Base-by-base conservation (phyloP, 768 basidiomycete species). In the Brasilioporus rufonigricans region DNA sequence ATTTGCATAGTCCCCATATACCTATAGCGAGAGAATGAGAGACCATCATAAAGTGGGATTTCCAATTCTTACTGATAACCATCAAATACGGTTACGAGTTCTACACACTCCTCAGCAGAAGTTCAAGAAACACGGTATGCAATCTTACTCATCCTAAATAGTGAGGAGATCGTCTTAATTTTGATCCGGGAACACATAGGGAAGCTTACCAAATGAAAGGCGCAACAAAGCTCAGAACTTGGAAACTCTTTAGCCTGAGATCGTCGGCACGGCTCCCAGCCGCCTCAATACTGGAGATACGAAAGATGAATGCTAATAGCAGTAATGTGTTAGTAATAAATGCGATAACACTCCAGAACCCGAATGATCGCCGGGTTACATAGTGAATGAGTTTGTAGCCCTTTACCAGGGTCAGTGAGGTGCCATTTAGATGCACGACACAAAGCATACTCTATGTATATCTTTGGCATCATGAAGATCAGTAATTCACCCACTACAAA, bases 1-100 rank as follows among this genome's bases (percentile, higher is more conserved):
- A 98, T 93, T 67, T 96, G 93, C 86, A 97, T 86, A 0, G 89
- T 93, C 9, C 94, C 94, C 44, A 98, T 84, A 61, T 90, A 90
- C 64, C 87, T 89, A 48, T 19, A 55, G 1, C 12, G 10, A 48
- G 43, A 27, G 44, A 29, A 45, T 48, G 33, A 44, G 19, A 41
- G 38, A 33, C 14, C 13, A 14, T 51, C 35, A n/a, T 36, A 33
- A 48, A 32, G 19, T 16, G 29, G 14, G 16, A 0, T 9, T 47
- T 35, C 7, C 6, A 1, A 38, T 36, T 54, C 81, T 61, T 58
- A 90, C 84, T 92, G 89, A 71, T 80, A 86, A 8, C 89, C 87
- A 64, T 91, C 89, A 58, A 92, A 91, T 11, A 93, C 73, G 0
- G 91, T 91, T 21, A 93, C 73, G 3, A 93, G 72, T 66, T 87